These are phyloP conservation scores for Penicillium sp. DNA, from an alignment of 2,329 filamentous ascomycete species.

Conservation along the genomic window DNA sequence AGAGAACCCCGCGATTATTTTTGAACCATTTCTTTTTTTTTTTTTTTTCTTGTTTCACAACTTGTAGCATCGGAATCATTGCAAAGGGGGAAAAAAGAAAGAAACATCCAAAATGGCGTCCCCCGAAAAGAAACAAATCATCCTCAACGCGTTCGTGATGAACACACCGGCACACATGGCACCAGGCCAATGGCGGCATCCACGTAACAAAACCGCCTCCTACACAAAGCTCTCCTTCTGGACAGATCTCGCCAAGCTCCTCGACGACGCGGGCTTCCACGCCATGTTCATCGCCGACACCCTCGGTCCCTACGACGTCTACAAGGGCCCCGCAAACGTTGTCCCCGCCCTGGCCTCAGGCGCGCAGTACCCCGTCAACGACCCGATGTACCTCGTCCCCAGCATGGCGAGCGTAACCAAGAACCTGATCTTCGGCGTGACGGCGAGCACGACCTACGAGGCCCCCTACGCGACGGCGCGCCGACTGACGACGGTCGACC, in stretches of 20 bases:
- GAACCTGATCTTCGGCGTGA: conserved; percentile 56
- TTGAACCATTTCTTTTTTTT: too few species aligned
- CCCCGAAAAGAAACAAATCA: conserved; percentile 42
- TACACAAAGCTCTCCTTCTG: conserved; percentile 53
- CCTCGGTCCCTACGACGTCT: conserved; percentile 54
- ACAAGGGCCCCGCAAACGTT: conserved; percentile 48
- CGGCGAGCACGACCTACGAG: conserved; percentile 61
- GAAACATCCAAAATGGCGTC: not conserved
- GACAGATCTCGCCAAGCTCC: conserved; percentile 53
- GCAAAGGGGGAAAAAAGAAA: too few species aligned
- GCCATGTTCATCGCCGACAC: conserved; percentile 59
- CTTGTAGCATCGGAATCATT: too few species aligned
- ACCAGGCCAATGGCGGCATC: conserved; percentile 47
- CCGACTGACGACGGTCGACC: conserved; percentile 60
- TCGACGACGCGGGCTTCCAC: conserved; percentile 56
- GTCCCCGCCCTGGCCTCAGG: conserved; percentile 45
- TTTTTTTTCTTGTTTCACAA: too few species aligned
- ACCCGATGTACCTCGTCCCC: conserved; percentile 27
- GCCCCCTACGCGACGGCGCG: conserved; percentile 60
- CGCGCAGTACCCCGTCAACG: conserved; percentile 46
- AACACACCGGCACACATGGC: conserved; percentile 52
- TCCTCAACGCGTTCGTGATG: conserved; percentile 57
- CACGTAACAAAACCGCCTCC: conserved; percentile 41
- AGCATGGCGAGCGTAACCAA: conserved; percentile 55
- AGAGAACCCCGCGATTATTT: too few species aligned